Evolutionary conservation across 768 basidiomycete species (phyloP), one percentile per base, ranked within the genome.

Genomic region (Mycena galopus): DNA sequence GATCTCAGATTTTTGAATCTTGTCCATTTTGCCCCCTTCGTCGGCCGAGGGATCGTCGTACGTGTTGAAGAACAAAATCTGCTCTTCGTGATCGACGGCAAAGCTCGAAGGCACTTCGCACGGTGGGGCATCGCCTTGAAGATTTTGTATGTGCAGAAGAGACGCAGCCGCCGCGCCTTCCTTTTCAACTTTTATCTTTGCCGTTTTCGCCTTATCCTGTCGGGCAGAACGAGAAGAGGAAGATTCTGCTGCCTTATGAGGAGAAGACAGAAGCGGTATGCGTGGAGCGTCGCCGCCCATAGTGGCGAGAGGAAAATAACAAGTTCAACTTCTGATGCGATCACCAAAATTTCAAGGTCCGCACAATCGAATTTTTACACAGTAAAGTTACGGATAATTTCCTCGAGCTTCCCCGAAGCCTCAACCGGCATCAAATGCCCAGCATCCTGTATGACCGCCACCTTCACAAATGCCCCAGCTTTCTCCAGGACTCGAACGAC

Each of bases 341-440:
- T 39, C 39, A 39, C 39, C 33, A 35, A 6, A 6, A 35, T 35
- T 14, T 39, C 39, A 39, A 39, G 11, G 12, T 39, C 17, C 39
- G 12, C 12, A 39, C 4, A 8, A 39, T 3, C 39, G 17, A 14
- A 39, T 16, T 39, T 14, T 39, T 5, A 16, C 17, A 10, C 39
- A 16, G 14, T 16, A 39, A 39, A 39, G 12, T 39, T 14, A 39
- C 39, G 14, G 17, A 39, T 39, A 39, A 39, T 39, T 6, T 33
- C 29, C 10, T 50, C 64, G 4, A 72, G 33, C 57, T 37, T 21
- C 51, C 30, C 17, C 19, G 71, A 58, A 10, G 65, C 67, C 61
- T 73, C 71, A 2, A 73, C 61, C 23, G 71, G 71, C 23, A 73
- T 56, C 47, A 73, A 50, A 39, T 73, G 71, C 0, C 71, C 71